These are phyloP conservation scores for Jasminum sambac DNA, from an alignment of 257 asterid genomes.

Conservation along the genomic window DNA sequence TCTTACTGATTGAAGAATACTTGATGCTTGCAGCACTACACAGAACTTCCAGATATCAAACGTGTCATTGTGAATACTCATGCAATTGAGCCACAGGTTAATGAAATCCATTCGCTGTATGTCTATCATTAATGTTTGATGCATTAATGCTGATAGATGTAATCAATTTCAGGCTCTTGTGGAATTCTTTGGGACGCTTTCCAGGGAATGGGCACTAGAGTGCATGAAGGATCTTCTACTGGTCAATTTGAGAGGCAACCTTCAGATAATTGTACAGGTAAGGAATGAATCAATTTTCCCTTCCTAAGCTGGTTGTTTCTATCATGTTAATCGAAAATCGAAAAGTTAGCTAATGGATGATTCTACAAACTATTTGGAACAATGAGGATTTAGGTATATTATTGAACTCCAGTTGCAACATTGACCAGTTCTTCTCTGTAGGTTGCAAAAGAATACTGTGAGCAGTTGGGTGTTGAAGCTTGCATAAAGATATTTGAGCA, in stretches of 20 bases:
- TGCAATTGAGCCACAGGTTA: constrained; percentile 99
- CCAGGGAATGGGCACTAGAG: constrained; percentile 97
- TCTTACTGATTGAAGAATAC: constrained; percentile 7
- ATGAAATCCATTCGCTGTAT: constrained; percentile 10
- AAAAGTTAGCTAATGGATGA: constrained; percentile 1
- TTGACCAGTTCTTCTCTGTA: constrained; percentile 37
- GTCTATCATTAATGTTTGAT: neutral
- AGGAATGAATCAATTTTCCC: constrained; percentile 17
- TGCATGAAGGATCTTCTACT: constrained; percentile 99
- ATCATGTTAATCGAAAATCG: constrained; percentile 1
- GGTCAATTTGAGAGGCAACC: constrained; percentile 95
- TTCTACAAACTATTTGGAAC: constrained; percentile 5
- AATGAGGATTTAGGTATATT: constrained; percentile 1
- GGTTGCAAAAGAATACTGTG: constrained; percentile 98
- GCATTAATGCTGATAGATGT: constrained; percentile 27
- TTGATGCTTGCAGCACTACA: constrained; percentile 68
- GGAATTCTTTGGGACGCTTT: constrained; percentile 93
- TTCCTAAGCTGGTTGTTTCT: constrained; percentile 1
- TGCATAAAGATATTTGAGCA: constrained; percentile 95
- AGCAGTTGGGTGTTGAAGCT: constrained; percentile 92
- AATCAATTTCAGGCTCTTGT: constrained; percentile 70
- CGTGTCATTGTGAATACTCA: constrained; percentile 98
- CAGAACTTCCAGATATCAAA: constrained; percentile 93
- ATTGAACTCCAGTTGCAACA: constrained; percentile 9
- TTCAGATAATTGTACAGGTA: constrained; percentile 99